Base-by-base conservation (phyloP, 176 grass and related monocot genomes). In the Avena sativa region DNA sequence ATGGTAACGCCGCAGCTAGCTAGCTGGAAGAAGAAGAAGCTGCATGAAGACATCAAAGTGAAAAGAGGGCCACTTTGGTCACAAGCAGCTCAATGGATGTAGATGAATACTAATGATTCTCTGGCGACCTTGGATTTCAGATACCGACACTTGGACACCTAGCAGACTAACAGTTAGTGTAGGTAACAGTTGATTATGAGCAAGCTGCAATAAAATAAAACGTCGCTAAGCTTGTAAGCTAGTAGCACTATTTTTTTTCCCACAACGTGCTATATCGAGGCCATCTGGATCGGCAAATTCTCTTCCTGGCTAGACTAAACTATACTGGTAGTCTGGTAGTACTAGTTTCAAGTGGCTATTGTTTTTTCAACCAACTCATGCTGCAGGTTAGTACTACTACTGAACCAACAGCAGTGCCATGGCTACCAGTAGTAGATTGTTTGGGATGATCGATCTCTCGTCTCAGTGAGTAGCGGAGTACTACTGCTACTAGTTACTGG, bases 41-140 rank as follows among this genome's bases (percentile, higher is more conserved):
- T 81, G 60, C 77, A 34, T 57, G 67, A n/a, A 26, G 73, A 20
- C 64, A 60, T 12, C 81, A 84, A 89, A 80, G 87, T 81, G 76
- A 80, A 89, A 83, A 80, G 87, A 12, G 2, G 55, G 68, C 0
- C 12, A 11, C 82, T 86, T 76, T 85, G 76, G 64, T 76, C 79
- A 25, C 52, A 5, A 55, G 30, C 38, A 57, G 16, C 26, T 17
- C 4, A 6, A 50, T 53, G 58, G 25, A 30, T 55, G 81, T 28
- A 1, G 1, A 15, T 12, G 43, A 61, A 52, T 43, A 34, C 14
- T 25, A 48, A 38, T 1, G 69, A 66, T 72, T 50, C 63, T 2
- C 26, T 66, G 63, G 63, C 32, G 63, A 32, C 30, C 14, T 67
- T 67, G 64, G 16, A 13, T 67, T 67, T 66, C 8, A 66, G 26